These are phyloP conservation scores for Daldinia bambusicola DNA, from an alignment of 495 filamentous ascomycete genomes.

Conservation along the genomic window DNA sequence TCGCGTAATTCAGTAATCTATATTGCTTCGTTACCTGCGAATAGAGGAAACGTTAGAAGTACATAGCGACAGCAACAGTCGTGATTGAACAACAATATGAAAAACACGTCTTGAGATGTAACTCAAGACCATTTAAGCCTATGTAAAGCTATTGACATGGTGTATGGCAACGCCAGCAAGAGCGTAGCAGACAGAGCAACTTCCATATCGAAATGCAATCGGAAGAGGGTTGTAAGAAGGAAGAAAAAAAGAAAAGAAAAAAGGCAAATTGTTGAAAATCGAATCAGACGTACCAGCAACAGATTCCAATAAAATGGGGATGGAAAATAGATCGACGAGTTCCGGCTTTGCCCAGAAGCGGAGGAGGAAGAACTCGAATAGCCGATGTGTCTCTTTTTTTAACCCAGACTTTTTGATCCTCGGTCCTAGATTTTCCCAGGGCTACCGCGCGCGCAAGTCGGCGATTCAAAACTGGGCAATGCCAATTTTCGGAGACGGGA, in stretches of 20 bases:
- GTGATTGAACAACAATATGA: background rate
- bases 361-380: conserved; percentile 50
- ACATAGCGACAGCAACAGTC: conserved; percentile 23
- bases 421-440: conserved; percentile 8
- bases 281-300: conserved; percentile 38
- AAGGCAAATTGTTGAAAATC: conserved; percentile 4
- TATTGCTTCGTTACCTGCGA: conserved; percentile 36
- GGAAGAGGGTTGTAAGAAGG: background rate
- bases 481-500: conserved; percentile 44
- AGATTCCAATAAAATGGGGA: conserved; percentile 41
- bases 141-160: conserved; percentile 20
- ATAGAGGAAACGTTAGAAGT: conserved; percentile 36
- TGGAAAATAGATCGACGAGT: conserved; percentile 46
- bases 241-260: conserved; percentile 11
- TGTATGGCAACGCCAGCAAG: conserved; percentile 19
- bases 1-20: conserved; percentile 18
- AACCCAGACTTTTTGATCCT: conserved; percentile 32
- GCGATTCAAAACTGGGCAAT: conserved; percentile 25
- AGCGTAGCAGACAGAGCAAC: conserved; percentile 12
- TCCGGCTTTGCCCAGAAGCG: conserved; percentile 46
- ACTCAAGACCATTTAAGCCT: conserved; percentile 23
- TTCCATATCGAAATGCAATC: conserved; percentile 35
- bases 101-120: conserved; percentile 14
- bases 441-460: conserved; percentile 3
- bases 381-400: conserved; percentile 41